Percentiles rank a stretch among this genome's conserved stretches.
Evolutionary conservation across 1,284 basidiomycete species (phyloP).

Genomic region (Pyrrhoderma noxium): DNA sequence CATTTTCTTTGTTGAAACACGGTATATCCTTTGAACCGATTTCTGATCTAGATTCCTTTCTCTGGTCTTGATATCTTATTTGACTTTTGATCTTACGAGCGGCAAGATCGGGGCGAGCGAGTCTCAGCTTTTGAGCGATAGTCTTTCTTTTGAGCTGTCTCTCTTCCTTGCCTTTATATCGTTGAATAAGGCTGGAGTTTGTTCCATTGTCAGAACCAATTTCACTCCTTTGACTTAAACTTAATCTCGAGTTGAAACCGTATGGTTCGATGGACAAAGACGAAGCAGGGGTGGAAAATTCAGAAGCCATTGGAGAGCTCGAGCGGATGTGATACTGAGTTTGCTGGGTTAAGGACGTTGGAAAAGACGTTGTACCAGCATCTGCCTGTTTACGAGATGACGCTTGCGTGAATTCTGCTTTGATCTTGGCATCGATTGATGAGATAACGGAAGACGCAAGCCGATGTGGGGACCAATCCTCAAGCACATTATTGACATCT

Average conservation of each 20-base stretch:
- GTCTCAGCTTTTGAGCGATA: conserved; percentile 7
- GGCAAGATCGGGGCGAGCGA: conserved; percentile 16
- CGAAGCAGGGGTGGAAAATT: no score
- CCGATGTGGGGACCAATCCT: background rate
- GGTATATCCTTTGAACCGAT: background rate
- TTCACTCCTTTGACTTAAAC: no score
- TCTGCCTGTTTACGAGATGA: background rate
- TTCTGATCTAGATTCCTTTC: background rate
- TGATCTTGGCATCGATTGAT: background rate
- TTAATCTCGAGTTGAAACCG: no score
- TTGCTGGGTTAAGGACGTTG: background rate
- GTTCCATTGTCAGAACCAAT: no score
- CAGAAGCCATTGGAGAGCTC: no score
- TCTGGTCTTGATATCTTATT: background rate
- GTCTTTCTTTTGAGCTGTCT: conserved; percentile 2
- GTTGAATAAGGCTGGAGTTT: no score
- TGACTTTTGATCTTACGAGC: background rate
- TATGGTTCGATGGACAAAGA: no score
- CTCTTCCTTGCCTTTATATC: background rate
- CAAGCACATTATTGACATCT: background rate
- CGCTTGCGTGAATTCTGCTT: background rate
- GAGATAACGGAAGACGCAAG: background rate
- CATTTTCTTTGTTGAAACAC: background rate
- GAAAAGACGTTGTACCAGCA: background rate
- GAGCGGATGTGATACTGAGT: background rate